Evolutionary conservation across 1,284 basidiomycete genomes (phyloP), one percentile per base, ranked within the genome.

Genomic region (Lignosus rhinocerotis): DNA sequence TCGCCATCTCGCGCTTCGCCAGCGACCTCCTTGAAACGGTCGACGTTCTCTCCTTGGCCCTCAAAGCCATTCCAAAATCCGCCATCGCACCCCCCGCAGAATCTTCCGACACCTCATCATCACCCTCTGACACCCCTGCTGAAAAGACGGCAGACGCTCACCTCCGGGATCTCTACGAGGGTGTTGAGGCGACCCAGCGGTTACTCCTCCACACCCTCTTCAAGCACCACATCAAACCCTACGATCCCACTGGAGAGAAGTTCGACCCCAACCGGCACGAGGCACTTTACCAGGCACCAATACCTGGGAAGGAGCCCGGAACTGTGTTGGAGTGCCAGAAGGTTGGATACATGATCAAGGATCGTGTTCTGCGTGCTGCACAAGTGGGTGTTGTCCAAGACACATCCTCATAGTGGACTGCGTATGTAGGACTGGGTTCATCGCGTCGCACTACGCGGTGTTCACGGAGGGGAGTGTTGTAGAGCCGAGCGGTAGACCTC

Each of bases 231-330:
- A 87, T 99, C 71, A 92, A 90, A 63, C 86, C 89, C 2, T 96
- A 95, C 69, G 93, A 97, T 71, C 95, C 96, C 17, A 90, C 86
- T 0, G 96, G 96, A 55, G 92, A 97, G 72, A 81, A 80, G 68
- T 99, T 99, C 69, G 94, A 99, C 76, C 96, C 96, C 33, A 97
- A 96, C 75, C 76, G 81, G 48, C 96, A 98, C 72, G 96, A 99
- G 77, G 96, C 97, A 7, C 81, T 97, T 34, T 98, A 94, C 78
- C 94, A 96, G 78, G 93, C 87, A 19, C 95, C 96, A n/a, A 84
- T 96, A 56, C 85, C 87, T 11, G 92, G 85, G 42, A 95, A 93
- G 77, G 88, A 89, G 70, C 87, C 94, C 1, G 96, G 96, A 19
- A 91, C 91, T 4, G 90, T 99, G 39, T 83, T 97, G 54, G 93